Evolutionary conservation across 1,284 basidiomycete species (phyloP).

Genomic region (Microbotryum violaceum): DNA sequence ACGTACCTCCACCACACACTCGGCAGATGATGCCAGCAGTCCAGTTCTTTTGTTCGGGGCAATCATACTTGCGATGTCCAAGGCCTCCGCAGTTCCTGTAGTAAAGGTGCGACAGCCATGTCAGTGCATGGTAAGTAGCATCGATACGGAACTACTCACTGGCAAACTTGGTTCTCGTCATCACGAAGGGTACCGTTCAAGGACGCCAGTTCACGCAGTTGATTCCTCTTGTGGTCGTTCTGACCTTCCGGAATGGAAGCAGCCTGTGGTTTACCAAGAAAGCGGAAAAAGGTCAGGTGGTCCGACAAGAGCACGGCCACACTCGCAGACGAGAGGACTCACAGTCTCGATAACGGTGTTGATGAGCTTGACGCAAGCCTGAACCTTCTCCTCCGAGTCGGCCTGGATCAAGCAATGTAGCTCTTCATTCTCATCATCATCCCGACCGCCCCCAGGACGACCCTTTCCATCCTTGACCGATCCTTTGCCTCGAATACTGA

Average conservation of each 20-base stretch:
- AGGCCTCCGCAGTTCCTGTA: conserved; percentile 18
- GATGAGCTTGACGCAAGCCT: conserved; percentile 84
- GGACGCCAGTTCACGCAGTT: conserved; percentile 93
- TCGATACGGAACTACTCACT: conserved; percentile 54
- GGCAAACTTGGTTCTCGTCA: conserved; percentile 98
- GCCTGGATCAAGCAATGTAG: conserved; percentile 95
- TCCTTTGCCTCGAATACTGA: conserved; percentile 95
- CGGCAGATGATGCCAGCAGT: conserved; percentile 90
- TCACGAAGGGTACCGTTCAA: conserved; percentile 98
- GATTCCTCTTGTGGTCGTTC: conserved; percentile 99
- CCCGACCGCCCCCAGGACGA: conserved; percentile 52
- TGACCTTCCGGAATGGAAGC: conserved; percentile 98
- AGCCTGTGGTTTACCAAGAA: conserved; percentile 51
- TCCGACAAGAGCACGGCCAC: conserved; percentile 15
- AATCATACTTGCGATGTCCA: conserved; percentile 86
- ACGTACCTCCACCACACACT: conserved; percentile 72
- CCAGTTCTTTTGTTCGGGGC: conserved; percentile 91
- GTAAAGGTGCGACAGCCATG: conserved; percentile 30
- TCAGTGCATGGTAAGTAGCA: conserved; percentile 15
- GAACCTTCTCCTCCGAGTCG: conserved; percentile 86
- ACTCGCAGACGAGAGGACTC: conserved; percentile 38
- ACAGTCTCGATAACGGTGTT: conserved; percentile 98
- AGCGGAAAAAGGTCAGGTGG: not conserved
- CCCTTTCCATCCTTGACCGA: conserved; percentile 95
- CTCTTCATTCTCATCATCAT: conserved; percentile 96